A percentile compares a stretch with the other conserved stretches of the same genome.
phyloP scores from a whole-genome alignment of 306 rosid species.

The Sphenostylis stenocarpa region DNA sequence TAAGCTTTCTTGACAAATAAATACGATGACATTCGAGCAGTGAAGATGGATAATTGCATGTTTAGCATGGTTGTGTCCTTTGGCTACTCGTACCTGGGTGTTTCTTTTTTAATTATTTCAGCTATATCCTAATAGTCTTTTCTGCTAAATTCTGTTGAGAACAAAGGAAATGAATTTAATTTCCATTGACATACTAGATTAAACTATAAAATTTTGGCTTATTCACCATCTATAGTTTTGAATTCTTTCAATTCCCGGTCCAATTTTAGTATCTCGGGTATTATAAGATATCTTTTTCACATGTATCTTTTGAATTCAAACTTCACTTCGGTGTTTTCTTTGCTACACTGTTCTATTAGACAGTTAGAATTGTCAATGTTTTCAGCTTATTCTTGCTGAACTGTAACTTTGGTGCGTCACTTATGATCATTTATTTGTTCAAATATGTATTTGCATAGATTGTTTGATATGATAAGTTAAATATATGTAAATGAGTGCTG shows the following conservation, averaged over 20 bases:
- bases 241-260: conserved; percentile 9
- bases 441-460: neutral
- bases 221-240: conserved; percentile 13
- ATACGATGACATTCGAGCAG: neutral
- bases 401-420: neutral
- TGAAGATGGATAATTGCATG: neutral
- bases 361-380: neutral
- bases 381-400: neutral
- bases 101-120: neutral
- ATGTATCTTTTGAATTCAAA: conserved; percentile 19
- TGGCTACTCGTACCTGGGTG: neutral
- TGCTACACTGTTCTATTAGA: neutral
- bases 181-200: neutral
- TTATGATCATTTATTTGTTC: neutral
- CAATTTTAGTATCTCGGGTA: neutral
- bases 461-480: conserved; percentile 1
- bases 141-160: neutral
- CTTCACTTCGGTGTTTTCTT: neutral
- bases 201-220: neutral
- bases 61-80: conserved; percentile 18
- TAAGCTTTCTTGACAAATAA: conserved; percentile 2
- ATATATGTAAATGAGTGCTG: conserved; percentile 17
- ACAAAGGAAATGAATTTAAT: conserved; percentile 9
- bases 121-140: conserved; percentile 1
- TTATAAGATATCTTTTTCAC: neutral